Conservation (phyloP, 805 yeast species). For the Wickerhamomyces alni region DNA sequence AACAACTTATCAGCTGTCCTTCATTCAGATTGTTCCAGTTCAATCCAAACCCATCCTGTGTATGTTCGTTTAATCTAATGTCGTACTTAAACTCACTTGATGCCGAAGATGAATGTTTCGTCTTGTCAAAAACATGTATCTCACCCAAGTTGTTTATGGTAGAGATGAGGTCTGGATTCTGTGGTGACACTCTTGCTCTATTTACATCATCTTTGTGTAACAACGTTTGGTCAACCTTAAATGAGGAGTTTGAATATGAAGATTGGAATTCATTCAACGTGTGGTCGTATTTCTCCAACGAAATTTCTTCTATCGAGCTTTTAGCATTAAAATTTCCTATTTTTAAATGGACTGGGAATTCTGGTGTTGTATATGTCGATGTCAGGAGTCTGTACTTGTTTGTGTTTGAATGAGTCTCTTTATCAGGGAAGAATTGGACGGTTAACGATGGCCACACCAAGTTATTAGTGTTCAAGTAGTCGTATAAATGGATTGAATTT, state of each 20-base stretch:
- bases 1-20: conserved; percentile 55
- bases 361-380: conserved; percentile 62
- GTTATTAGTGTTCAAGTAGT: conserved; percentile 62
- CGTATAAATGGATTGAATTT: conserved; percentile 71
- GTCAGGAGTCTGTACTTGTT: conserved; percentile 39
- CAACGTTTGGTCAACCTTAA: conserved; percentile 50
- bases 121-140: conserved; percentile 68
- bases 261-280: conserved; percentile 28
- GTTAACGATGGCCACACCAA: conserved; percentile 68
- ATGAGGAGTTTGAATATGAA: conserved; percentile 27
- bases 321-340: conserved; percentile 28
- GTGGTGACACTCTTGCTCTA: conserved; percentile 70
- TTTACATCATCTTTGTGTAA: conserved; percentile 69
- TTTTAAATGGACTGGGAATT: conserved; percentile 42
- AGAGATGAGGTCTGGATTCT: conserved; percentile 78
- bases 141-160: conserved; percentile 63
- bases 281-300: conserved; percentile 30
- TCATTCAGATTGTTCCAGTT: conserved; percentile 67
- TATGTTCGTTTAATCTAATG: conserved; percentile 37
- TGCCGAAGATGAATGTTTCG: conserved; percentile 62
- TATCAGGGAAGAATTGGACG: conserved; percentile 59
- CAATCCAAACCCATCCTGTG: conserved; percentile 59
- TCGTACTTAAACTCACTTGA: conserved; percentile 40
- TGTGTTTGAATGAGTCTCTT: conserved; percentile 15
- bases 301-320: conserved; percentile 11